Base-by-base conservation (phyloP, 2,329 filamentous ascomycete genomes). In the Fusarium sp. region DNA sequence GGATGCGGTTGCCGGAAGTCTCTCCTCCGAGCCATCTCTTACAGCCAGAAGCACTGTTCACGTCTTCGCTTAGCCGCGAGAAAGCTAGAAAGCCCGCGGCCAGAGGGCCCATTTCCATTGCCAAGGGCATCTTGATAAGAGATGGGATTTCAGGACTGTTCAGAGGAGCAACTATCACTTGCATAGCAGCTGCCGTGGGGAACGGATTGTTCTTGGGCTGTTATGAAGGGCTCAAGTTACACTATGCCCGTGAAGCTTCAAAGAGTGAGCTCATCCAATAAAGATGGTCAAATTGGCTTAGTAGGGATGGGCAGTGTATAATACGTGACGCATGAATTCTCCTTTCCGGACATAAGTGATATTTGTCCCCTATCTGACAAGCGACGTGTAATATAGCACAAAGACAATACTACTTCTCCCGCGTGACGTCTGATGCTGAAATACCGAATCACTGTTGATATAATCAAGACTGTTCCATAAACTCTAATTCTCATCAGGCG, bases 201-300 rank as follows among this genome's bases (percentile, higher is more conserved):
- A 72, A 72, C 12, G 70, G 70, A 0, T 6, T 72, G 1, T 72
- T 70, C 10, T 39, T 72, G 14, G 61, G 70, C 5, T 72, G 70
- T 7, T 72, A 72, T n/a, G 70, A 72, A 18, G 70, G 70, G 3
- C 14, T 72, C 15, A 72, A 72, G 26, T 3, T 72, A 20, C 47
- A 60, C 9, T 69, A 69, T 24, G 44, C 39, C 2, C 30, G 33
- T 5, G 65, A 69, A 5, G 28, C 50, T 16, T 18, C 28, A 1
- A 58, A 41, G n/a, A 15, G n/a, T 12, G 56, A 68, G 13, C n/a
- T 56, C 6, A 18, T 68, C 6, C 33, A 56, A 16, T 44, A 8
- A 28, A 8, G 5, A 11, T 10, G 4, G 16, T 15, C 15, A n/a
- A 4, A 1, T 7, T 24, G 14, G 1, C 10, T n/a, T 7, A 18